Base-by-base conservation (phyloP, 2,329 filamentous ascomycete species). In the Colletotrichum truncatum region DNA sequence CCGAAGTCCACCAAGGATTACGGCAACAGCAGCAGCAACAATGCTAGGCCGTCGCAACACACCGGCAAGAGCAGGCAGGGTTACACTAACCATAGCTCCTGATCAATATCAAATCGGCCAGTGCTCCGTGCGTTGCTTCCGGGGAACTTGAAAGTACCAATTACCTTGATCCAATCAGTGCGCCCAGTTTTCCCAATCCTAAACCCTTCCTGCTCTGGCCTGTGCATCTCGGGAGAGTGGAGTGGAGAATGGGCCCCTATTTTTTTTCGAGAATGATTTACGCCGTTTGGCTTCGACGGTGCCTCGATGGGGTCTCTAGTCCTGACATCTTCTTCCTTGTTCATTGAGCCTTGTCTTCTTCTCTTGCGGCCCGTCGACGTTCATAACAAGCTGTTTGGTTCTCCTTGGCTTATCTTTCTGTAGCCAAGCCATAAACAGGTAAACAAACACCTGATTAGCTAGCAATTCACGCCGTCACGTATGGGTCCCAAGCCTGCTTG, bases 201-300 rank as follows among this genome's bases (percentile, higher is more conserved):
- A 41, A 64, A 30, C 23, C 18, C 14, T 32, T 61, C 26, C 30
- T 34, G 16, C 26, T 21, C 48, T 43, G 58, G 57, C 62, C 51
- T 34, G 49, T 62, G 62, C 62, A 49, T 41, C 46, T 48, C 36
- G 57, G 57, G 56, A 65, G 26, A 65, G 51, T 65, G 43, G 57
- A 62, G 62, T 65, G 57, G 62, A n/a, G 57, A n/a, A 45, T 55
- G 36, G 62, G 51, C 34, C 62, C 62, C 57, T n/a, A n/a, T n/a
- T n/a, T 57, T 62, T 65, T 65, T 62, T 62, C 12, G 14, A 30
- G 32, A 62, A 43, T 62, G 62, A 62, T 51, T 65, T 38, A 49
- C 57, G 57, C 57, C 57, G 18, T 65, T 32, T 51, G 62, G n/a
- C 62, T 65, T 65, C 49, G 62, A 61, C 49, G 39, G 62, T 54